Base-by-base conservation (phyloP, 2,329 filamentous ascomycete species). In the Trichoderma semiorbis region DNA sequence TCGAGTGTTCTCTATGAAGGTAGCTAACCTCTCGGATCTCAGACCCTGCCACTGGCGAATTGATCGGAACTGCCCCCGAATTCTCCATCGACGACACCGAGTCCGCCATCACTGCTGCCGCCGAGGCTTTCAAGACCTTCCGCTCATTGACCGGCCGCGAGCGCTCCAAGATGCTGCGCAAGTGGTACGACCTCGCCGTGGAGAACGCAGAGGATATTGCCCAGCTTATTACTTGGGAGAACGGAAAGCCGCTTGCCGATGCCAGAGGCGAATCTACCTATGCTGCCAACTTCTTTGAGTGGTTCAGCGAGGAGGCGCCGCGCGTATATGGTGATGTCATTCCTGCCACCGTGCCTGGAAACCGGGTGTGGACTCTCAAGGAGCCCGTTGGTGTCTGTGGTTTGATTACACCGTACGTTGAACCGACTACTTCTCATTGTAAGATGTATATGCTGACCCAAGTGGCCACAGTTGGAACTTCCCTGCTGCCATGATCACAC, bases 211-310 rank as follows among this genome's bases (percentile, higher is more conserved):
- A 95, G 34, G 94, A 97, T 79, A 85, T 97, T 36, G 92, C 93
- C 8, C 93, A 86, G 73, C 86, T 97, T 73, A 94, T 97, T 78
- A 96, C 93, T 50, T 93, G 92, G 90, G 94, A 97, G 84, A 97
- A 97, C 75, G 94, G 94, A 74, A 97, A 97, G 84, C 93, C 94
- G 1, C 78, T 92, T 32, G 89, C 92, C 34, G 92, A 95, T 78
- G 91, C 92, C 43, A 89, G 88, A 78, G 91, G 90, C 47, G 92
- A 95, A 82, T 89, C 90, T 8, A 84, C 85, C 43, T 94, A 94
- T 77, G 92, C 92, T 10, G 90, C 92, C 72, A 89, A 86, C 79
- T 95, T 94, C 80, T 88, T 93, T 73, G 91, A 93, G 81, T 95
- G 92, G 92, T 95, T 94, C 81, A 89, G 88, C 74, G 93, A 94